A percentile compares a stretch with the other conserved stretches of the same genome.
Conservation (phyloP, 441 rosid species). For the Rhodomyrtus psidioides region DNA sequence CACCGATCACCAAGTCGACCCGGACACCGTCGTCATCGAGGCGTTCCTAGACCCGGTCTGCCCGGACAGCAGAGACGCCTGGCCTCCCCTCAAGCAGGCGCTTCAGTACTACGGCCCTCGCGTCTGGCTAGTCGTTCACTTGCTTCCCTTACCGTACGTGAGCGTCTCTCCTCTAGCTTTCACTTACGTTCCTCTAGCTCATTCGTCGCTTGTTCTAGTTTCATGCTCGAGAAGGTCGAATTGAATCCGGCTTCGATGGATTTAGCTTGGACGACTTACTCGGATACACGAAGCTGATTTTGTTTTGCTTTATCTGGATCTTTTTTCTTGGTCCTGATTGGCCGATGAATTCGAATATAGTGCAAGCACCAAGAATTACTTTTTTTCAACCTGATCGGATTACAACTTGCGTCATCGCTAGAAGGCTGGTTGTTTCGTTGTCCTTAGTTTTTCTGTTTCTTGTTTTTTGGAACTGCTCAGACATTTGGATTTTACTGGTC, state of each 20-base stretch:
- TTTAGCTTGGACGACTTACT: background rate
- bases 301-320: background rate
- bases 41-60: slow-evolving; percentile 89
- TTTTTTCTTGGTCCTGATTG: background rate
- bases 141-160: slow-evolving; percentile 83
- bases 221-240: background rate
- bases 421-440: background rate
- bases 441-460: background rate
- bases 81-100: slow-evolving; percentile 71
- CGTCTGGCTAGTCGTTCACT: slow-evolving; percentile 49
- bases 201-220: background rate
- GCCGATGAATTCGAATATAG: background rate
- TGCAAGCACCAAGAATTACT: background rate
- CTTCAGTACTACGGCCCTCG: slow-evolving; percentile 52
- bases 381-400: background rate
- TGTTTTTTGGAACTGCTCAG: background rate
- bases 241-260: background rate
- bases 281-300: background rate
- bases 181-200: background rate
- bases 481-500: background rate
- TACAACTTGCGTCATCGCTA: background rate
- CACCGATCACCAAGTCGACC: slow-evolving; percentile 16
- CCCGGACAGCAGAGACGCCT: slow-evolving; percentile 77
- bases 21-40: slow-evolving; percentile 52
- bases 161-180: background rate